Conservation (phyloP, 2,329 filamentous ascomycete species). For the Stachybotrys chartarum region DNA sequence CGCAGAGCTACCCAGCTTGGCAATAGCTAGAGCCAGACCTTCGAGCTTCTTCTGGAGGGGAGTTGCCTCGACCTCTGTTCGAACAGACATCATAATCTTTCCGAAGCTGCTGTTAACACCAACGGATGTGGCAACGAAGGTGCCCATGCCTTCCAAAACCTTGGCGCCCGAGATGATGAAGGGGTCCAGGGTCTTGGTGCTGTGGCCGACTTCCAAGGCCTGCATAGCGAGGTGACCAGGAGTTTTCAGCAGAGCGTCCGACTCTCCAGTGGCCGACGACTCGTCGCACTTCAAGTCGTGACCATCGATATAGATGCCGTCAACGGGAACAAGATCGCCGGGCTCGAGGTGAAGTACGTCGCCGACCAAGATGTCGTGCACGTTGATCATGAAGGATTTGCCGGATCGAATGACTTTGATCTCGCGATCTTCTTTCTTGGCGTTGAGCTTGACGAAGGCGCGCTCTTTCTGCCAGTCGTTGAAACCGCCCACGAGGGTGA, state of each 20-base stretch:
- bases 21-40: conserved; percentile 21
- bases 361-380: conserved; percentile 61
- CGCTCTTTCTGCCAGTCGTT: conserved; percentile 65
- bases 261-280: conserved; percentile 67
- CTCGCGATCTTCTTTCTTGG: conserved; percentile 54
- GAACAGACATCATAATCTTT: conserved; percentile 48
- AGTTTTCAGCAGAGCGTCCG: conserved; percentile 63
- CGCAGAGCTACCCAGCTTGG: conserved; percentile 51
- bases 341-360: conserved; percentile 63
- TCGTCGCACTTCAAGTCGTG: conserved; percentile 57
- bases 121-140: conserved; percentile 48
- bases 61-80: conserved; percentile 43
- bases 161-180: conserved; percentile 55
- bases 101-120: conserved; percentile 48
- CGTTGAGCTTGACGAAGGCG: conserved; percentile 57
- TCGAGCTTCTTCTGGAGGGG: conserved; percentile 48
- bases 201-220: conserved; percentile 40
- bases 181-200: conserved; percentile 48
- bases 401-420: conserved; percentile 63
- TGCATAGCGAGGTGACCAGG: conserved; percentile 51
- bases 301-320: conserved; percentile 59
- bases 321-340: conserved; percentile 63
- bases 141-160: conserved; percentile 46
- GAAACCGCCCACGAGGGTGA: conserved; percentile 53
- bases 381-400: conserved; percentile 53